Percentiles rank a stretch among this genome's conserved stretches.
These are phyloP conservation scores for Leccinum longicurvipes DNA, from an alignment of 768 basidiomycete genomes.

Conservation along the genomic window DNA sequence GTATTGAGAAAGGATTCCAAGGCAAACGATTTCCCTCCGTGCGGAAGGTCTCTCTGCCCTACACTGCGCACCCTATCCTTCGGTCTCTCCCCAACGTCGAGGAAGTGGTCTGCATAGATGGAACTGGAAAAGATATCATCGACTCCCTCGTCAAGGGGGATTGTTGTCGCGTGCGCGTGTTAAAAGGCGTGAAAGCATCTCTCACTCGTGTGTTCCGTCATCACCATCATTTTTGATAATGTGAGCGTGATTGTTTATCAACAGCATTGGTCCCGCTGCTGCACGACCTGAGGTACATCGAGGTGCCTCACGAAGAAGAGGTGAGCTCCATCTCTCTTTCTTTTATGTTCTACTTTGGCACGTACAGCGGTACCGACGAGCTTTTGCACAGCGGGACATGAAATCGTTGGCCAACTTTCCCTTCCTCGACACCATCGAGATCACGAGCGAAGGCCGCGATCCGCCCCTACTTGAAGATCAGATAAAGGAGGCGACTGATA, in stretches of 20 bases:
- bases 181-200: slow-evolving; percentile 5
- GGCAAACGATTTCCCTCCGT: slow-evolving; percentile 8
- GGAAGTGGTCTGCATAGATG: slow-evolving; percentile 7
- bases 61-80: slow-evolving; percentile 7
- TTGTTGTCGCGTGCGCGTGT: slow-evolving; percentile 1
- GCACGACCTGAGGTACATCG: slow-evolving; percentile 6
- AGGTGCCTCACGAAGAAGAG: neutral
- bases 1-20: slow-evolving; percentile 11
- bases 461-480: neutral
- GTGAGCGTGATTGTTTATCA: neutral
- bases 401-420: neutral
- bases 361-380: neutral
- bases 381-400: neutral
- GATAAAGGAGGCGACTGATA: neutral
- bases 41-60: slow-evolving; percentile 6
- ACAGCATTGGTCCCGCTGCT: slow-evolving; percentile 6
- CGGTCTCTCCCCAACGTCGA: slow-evolving; percentile 9
- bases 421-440: slow-evolving; percentile 7
- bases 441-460: neutral
- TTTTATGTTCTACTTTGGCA: neutral
- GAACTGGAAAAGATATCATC: slow-evolving; percentile 5
- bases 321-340: neutral
- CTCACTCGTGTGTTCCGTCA: slow-evolving; percentile 3
- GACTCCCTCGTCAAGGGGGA: slow-evolving; percentile 5
- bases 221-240: neutral